Evolutionary conservation across 768 basidiomycete species (phyloP).

Genomic region (Chlorophyllum brunneum): DNA sequence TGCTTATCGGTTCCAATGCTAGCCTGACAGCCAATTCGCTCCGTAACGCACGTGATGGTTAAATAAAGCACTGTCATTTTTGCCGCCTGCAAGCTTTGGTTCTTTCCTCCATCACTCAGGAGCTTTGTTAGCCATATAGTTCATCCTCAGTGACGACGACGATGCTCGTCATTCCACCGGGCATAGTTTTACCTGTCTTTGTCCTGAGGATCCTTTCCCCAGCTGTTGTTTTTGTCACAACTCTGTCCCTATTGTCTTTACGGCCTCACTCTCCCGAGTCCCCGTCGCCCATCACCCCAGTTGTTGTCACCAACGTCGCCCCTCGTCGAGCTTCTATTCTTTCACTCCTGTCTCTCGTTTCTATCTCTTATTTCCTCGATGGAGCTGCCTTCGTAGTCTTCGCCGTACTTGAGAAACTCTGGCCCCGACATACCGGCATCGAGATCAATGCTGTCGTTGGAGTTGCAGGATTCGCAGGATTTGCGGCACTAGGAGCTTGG

Average conservation of each 20-base stretch:
- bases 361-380: constrained; percentile 75
- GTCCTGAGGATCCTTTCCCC: constrained; percentile 66
- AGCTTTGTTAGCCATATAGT: not conserved
- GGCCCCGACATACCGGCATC: constrained; percentile 61
- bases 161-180: constrained; percentile 21
- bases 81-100: constrained; percentile 6
- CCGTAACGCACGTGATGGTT: constrained; percentile 3
- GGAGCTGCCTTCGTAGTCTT: constrained; percentile 67
- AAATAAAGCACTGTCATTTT: constrained; percentile 9
- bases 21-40: not conserved
- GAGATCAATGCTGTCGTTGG: constrained; percentile 68
- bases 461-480: constrained; percentile 63
- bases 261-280: constrained; percentile 43
- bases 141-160: constrained; percentile 20
- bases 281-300: constrained; percentile 68
- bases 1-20: constrained; percentile 1
- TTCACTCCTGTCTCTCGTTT: constrained; percentile 59
- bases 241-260: constrained; percentile 55
- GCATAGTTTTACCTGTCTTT: constrained; percentile 36
- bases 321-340: constrained; percentile 80
- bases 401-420: constrained; percentile 60
- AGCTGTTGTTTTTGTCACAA: constrained; percentile 54
- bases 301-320: constrained; percentile 66
- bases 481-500: constrained; percentile 75
- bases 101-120: constrained; percentile 12